phyloP scores from a whole-genome alignment of 2,329 filamentous ascomycete species.

The Penicillium sumatraense region DNA sequence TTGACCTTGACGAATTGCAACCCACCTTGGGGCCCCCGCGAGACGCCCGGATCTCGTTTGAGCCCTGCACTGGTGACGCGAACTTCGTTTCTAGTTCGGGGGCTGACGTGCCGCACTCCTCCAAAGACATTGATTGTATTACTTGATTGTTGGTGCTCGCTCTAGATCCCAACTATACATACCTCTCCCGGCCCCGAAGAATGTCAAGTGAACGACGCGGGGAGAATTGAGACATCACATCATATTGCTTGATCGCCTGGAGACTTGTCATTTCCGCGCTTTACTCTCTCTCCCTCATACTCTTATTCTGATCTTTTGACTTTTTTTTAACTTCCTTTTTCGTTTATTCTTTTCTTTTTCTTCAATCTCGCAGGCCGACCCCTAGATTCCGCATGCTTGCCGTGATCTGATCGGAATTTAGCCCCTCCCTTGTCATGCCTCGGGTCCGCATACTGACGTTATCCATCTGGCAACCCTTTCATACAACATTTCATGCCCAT shows the following conservation, averaged over 20 bases:
- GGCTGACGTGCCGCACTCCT: slow-evolving; percentile 17
- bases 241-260: not conserved
- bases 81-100: slow-evolving; percentile 12
- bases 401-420: slow-evolving; percentile 23
- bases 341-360: slow-evolving; percentile 3
- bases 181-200: slow-evolving; percentile 9
- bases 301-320: not conserved
- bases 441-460: slow-evolving; percentile 17
- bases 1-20: slow-evolving; percentile 24
- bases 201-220: slow-evolving; percentile 21
- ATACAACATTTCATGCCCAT: slow-evolving; percentile 12
- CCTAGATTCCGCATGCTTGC: slow-evolving; percentile 27
- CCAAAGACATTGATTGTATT: not conserved
- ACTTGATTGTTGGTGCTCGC: not conserved
- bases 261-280: not conserved
- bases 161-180: slow-evolving; percentile 14
- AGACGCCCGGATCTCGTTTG: slow-evolving; percentile 15
- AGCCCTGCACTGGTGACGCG: slow-evolving; percentile 17
- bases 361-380: slow-evolving; percentile 10
- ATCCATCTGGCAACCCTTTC: slow-evolving; percentile 10
- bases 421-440: slow-evolving; percentile 28
- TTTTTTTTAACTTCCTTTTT: not conserved
- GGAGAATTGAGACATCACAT: slow-evolving; percentile 28
- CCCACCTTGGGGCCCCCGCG: slow-evolving; percentile 11
- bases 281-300: not conserved